A percentile compares a stretch with the other conserved stretches of the same genome.
These are phyloP conservation scores for Geotrichum cucujoidarum DNA, from an alignment of 1,139 yeast species.

Conservation along the genomic window DNA sequence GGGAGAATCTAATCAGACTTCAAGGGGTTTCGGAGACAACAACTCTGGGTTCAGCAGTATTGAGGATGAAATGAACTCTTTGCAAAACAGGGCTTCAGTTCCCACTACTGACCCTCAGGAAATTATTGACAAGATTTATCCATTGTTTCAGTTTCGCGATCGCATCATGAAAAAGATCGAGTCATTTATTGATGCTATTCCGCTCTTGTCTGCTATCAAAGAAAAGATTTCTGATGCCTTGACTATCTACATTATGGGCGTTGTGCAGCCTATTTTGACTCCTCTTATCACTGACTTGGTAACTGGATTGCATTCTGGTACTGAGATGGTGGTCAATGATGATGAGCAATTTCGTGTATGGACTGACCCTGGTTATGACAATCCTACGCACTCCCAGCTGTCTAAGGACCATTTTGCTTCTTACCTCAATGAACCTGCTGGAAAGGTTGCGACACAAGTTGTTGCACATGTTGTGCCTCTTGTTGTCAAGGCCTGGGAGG, in stretches of 20 bases:
- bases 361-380: slow-evolving; percentile 24
- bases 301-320: slow-evolving; percentile 24
- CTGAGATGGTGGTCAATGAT: slow-evolving; percentile 25
- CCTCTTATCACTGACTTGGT: slow-evolving; percentile 25
- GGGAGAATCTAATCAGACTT: neutral
- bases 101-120: slow-evolving; percentile 18
- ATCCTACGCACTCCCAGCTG: slow-evolving; percentile 30
- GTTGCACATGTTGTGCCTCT: slow-evolving; percentile 50
- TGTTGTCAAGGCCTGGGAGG: slow-evolving; percentile 35
- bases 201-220: slow-evolving; percentile 24
- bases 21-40: slow-evolving; percentile 12
- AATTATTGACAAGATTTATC: slow-evolving; percentile 22
- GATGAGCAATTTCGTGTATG: slow-evolving; percentile 30
- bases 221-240: slow-evolving; percentile 28
- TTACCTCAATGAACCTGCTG: slow-evolving; percentile 40
- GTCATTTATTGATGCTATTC: slow-evolving; percentile 24
- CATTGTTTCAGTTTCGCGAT: slow-evolving; percentile 27
- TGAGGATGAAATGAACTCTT: slow-evolving; percentile 16
- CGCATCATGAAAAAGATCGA: slow-evolving; percentile 25
- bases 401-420: slow-evolving; percentile 30
- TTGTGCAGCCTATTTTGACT: slow-evolving; percentile 27
- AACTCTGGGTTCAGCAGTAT: slow-evolving; percentile 2
- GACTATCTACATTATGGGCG: slow-evolving; percentile 26
- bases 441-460: slow-evolving; percentile 47
- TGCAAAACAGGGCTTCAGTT: slow-evolving; percentile 13